Percentiles rank a stretch among this genome's conserved stretches.
phyloP scores from a whole-genome alignment of 2,329 filamentous ascomycete genomes.

The Calonectria ilicicola region DNA sequence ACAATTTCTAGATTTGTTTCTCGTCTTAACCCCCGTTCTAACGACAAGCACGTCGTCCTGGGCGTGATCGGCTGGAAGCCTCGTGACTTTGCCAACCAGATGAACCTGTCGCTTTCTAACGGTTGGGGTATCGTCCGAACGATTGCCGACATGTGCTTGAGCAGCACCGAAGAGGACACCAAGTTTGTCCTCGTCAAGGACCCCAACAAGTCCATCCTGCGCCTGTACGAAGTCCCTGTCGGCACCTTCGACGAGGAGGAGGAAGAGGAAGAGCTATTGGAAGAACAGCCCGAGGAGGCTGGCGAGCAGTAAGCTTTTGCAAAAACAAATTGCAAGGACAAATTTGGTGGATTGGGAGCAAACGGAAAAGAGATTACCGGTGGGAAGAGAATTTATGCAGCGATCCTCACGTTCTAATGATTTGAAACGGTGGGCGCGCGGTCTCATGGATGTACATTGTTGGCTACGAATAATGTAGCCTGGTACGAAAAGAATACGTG shows the following conservation, averaged over 20 bases:
- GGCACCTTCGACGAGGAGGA: slow-evolving; percentile 92
- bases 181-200: slow-evolving; percentile 90
- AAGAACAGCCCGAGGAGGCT: slow-evolving; percentile 46
- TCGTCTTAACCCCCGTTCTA: slow-evolving; percentile 89
- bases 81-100: slow-evolving; percentile 94
- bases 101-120: slow-evolving; percentile 97
- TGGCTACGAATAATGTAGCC: slow-evolving; percentile 31
- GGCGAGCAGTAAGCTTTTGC: slow-evolving; percentile 22
- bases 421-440: slow-evolving; percentile 41
- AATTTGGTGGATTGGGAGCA: slow-evolving; percentile 23
- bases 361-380: slow-evolving; percentile 35
- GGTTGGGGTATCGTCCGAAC: slow-evolving; percentile 99
- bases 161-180: slow-evolving; percentile 80
- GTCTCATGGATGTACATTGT: slow-evolving; percentile 25
- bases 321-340: slow-evolving; percentile 16
- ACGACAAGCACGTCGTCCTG: slow-evolving; percentile 94
- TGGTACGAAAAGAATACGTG: slow-evolving; percentile 42
- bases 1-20: slow-evolving; percentile 82
- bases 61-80: slow-evolving; percentile 99
- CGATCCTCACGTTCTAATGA: slow-evolving; percentile 43
- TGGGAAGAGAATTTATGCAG: slow-evolving; percentile 21
- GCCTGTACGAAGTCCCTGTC: slow-evolving; percentile 90
- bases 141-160: slow-evolving; percentile 93
- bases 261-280: slow-evolving; percentile 71
- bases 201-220: slow-evolving; percentile 95